Evolutionary conservation across 2,329 filamentous ascomycete species (phyloP), one percentile per base, ranked within the genome.

Genomic region (Orbilia javanica): DNA sequence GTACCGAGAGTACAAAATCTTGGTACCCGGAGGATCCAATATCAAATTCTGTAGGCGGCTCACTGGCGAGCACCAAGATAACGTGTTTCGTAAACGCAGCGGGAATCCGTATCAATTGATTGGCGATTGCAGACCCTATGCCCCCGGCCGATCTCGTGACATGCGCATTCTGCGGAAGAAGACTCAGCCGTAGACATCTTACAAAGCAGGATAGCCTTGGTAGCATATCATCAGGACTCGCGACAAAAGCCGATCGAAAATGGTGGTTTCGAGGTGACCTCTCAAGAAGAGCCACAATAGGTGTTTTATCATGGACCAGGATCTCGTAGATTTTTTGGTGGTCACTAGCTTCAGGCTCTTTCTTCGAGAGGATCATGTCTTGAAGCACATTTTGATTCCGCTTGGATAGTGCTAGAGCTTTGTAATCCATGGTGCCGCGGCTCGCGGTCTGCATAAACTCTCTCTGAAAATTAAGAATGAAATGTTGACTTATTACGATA

Each of bases 211-310:
- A 68, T 1, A 68, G 31, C 34, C 27, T 68, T 10, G 64, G 50
- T 20, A 68, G 29, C 64, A 68, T 68, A 11, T 68, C 48, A 34
- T 68, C 64, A 3, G 64, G 64, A 11, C 55, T 55, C 1, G 36
- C 27, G 34, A 68, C 4, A 7, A 68, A 31, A 15, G 50, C 48
- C 1, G 25, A 52, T 15, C 64, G 18, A 10, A 57, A 68, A 46
- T 57, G n/a, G 4, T 42, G 36, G 20, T 68, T 68, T 15, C 31
- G 25, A 22, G 64, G 34, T 10, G 64, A 68, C 10, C 13, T 57
- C 5, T 44, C 31, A 8, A 68, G 64, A 13, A 68, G 34, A 42
- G 48, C 48, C 11, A 10, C 42, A 25, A 68, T 57, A 6, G 48
- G 64, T 4, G 27, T 22, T 15, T 68, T 34, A 44, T 68, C 36